Percentiles rank a stretch among this genome's conserved stretches.
phyloP scores from a whole-genome alignment of 2,329 filamentous ascomycete genomes.

The Erysiphe pulchra region DNA sequence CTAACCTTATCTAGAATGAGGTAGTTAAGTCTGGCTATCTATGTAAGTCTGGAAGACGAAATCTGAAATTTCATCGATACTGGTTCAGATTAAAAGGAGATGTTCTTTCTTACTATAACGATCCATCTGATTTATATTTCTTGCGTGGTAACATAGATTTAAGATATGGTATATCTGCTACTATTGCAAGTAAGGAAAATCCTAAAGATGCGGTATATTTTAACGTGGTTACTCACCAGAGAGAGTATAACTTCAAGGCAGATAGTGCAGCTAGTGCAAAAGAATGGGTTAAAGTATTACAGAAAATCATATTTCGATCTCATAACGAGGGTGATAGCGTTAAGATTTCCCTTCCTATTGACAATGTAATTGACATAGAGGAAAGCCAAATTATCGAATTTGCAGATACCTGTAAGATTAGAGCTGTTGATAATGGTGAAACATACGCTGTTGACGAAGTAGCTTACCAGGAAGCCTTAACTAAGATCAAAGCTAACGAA shows the following conservation, averaged over 20 bases:
- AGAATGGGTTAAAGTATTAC: conserved; percentile 87
- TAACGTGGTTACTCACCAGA: conserved; percentile 54
- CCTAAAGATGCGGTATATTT: conserved; percentile 52
- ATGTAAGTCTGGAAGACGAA: conserved; percentile 67
- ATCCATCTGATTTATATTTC: conserved; percentile 70
- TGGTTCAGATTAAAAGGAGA: conserved; percentile 89
- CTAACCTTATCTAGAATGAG: conserved; percentile 26
- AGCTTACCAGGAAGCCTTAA: conserved; percentile 7
- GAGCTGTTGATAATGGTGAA: conserved; percentile 80
- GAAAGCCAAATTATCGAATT: conserved; percentile 77
- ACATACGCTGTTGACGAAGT: conserved; percentile 90
- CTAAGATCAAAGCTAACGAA: conserved; percentile 8
- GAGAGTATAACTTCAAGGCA: conserved; percentile 68
- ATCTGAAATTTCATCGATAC: conserved; percentile 67
- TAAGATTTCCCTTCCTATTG: conserved; percentile 76
- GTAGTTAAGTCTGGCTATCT: conserved; percentile 71
- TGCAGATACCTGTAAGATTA: conserved; percentile 79
- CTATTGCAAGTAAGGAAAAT: conserved; percentile 44
- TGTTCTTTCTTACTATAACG: conserved; percentile 69
- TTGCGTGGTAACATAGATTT: conserved; percentile 80
- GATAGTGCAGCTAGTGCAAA: conserved; percentile 73
- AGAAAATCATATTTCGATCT: conserved; percentile 83
- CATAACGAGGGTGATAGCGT: conserved; percentile 94
- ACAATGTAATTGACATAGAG: conserved; percentile 78
- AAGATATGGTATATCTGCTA: conserved; percentile 74